Evolutionary conservation across 2,329 filamentous ascomycete species (phyloP).

Genomic region (Penicillium sp.): DNA sequence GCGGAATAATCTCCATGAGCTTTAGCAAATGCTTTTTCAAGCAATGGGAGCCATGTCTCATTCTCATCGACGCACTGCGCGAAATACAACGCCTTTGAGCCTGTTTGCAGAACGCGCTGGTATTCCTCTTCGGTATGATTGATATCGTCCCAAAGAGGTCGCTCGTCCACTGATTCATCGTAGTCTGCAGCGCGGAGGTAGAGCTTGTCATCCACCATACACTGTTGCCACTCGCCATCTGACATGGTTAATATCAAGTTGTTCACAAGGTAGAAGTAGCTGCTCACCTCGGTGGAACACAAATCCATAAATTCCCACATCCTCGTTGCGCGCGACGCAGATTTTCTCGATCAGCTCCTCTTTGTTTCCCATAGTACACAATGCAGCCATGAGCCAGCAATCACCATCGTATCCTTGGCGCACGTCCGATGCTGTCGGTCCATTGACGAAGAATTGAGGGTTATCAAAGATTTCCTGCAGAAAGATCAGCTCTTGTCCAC

Average conservation of each 20-base stretch:
- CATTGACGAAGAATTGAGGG: conserved; percentile 76
- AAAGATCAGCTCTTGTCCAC: conserved; percentile 9
- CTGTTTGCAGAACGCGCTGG: conserved; percentile 70
- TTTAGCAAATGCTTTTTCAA: conserved; percentile 84
- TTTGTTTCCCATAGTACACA: conserved; percentile 77
- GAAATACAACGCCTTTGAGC: conserved; percentile 77
- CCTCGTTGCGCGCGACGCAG: conserved; percentile 72
- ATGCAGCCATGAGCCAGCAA: conserved; percentile 82
- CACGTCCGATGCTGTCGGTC: conserved; percentile 74
- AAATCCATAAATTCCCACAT: conserved; percentile 80
- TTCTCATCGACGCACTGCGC: conserved; percentile 73
- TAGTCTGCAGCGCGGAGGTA: conserved; percentile 81
- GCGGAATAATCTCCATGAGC: conserved; percentile 77
- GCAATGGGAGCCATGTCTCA: conserved; percentile 78
- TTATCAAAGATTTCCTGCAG: conserved; percentile 74
- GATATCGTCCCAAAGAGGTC: conserved; percentile 72
- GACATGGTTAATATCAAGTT: background rate
- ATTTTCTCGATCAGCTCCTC: conserved; percentile 69
- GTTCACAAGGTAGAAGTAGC: background rate
- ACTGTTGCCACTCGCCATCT: conserved; percentile 90
- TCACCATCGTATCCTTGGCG: conserved; percentile 77
- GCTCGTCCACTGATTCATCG: conserved; percentile 75
- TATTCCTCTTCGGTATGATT: conserved; percentile 74
- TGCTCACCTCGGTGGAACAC: conserved; percentile 70
- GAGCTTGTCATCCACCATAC: conserved; percentile 88